A percentile compares a stretch with the other conserved stretches of the same genome.
Conservation (phyloP, 1,284 basidiomycete species). For the Cutaneotrichosporon sp. region DNA sequence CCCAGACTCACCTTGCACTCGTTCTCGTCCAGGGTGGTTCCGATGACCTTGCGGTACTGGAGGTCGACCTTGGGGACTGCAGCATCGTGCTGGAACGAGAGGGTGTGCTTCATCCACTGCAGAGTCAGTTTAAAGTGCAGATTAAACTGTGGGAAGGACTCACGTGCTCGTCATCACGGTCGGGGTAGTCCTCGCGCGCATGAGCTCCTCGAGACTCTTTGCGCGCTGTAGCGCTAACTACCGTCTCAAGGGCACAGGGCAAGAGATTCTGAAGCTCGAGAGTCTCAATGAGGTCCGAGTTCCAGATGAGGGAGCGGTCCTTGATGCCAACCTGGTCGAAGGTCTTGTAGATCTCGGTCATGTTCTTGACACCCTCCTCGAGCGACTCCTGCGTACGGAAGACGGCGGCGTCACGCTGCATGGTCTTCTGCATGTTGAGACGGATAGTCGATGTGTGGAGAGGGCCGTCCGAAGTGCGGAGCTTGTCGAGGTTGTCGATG, state of each 20-base stretch:
- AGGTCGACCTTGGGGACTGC: constrained; percentile 76
- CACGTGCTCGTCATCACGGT: constrained; percentile 52
- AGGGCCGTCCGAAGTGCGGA: constrained; percentile 75
- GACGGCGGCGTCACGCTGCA: constrained; percentile 91
- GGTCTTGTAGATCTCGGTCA: constrained; percentile 78
- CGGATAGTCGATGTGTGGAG: constrained; percentile 86
- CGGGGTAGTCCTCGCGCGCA: constrained; percentile 71
- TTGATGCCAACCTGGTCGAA: constrained; percentile 91
- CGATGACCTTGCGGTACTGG: constrained; percentile 81
- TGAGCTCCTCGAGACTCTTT: constrained; percentile 54
- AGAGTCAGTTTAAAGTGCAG: no score
- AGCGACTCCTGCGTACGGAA: constrained; percentile 87
- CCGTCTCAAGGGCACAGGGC: constrained; percentile 89
- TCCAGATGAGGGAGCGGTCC: constrained; percentile 99
- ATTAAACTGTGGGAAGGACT: no score
- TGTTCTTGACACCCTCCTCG: constrained; percentile 86
- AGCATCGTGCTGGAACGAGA: constrained; percentile 75
- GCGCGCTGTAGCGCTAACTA: constrained; percentile 78
- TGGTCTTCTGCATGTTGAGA: constrained; percentile 96
- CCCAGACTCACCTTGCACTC: constrained; percentile 37
- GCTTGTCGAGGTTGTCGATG: constrained; percentile 85
- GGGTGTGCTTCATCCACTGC: constrained; percentile 92
- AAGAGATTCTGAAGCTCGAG: constrained; percentile 94
- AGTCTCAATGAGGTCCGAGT: constrained; percentile 96
- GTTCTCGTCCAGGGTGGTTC: constrained; percentile 71